Conservation (phyloP, 768 basidiomycete species). For the Lactarius hatsudake region DNA sequence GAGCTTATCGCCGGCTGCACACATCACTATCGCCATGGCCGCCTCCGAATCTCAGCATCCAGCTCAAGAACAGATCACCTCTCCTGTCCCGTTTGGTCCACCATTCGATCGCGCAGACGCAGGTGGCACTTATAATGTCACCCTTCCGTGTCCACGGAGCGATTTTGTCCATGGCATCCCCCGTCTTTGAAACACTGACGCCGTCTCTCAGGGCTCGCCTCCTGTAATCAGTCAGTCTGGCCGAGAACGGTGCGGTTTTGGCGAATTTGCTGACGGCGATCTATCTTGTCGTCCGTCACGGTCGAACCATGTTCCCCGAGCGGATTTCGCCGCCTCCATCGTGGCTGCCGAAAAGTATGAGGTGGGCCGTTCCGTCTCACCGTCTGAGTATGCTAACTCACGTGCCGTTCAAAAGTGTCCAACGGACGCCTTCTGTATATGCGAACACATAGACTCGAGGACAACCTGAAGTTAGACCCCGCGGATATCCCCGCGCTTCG, state of each 20-base stretch:
- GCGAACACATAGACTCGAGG: no score
- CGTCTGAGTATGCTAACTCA: neutral
- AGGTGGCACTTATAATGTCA: conserved; percentile 4
- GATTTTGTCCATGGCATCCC: conserved; percentile 10
- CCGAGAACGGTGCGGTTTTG: no score
- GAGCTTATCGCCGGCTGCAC: no score
- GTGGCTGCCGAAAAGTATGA: neutral
- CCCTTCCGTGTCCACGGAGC: conserved; percentile 2
- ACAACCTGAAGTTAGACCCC: neutral
- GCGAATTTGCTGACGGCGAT: neutral
- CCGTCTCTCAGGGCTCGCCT: neutral
- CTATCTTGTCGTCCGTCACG: neutral
- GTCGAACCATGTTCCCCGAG: neutral
- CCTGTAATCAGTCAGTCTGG: no score
- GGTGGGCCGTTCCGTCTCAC: neutral
- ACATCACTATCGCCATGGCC: neutral
- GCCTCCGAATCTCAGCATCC: neutral
- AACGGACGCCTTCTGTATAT: neutral
- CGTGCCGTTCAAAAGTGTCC: neutral
- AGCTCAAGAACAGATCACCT: neutral
- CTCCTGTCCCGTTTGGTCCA: neutral
- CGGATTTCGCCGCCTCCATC: neutral
- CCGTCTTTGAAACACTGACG: conserved; percentile 2
- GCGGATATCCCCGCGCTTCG: neutral
- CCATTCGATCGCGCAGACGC: neutral